Evolutionary conservation across 2,329 filamentous ascomycete species (phyloP).

Genomic region (Ambrosiella beaveri): DNA sequence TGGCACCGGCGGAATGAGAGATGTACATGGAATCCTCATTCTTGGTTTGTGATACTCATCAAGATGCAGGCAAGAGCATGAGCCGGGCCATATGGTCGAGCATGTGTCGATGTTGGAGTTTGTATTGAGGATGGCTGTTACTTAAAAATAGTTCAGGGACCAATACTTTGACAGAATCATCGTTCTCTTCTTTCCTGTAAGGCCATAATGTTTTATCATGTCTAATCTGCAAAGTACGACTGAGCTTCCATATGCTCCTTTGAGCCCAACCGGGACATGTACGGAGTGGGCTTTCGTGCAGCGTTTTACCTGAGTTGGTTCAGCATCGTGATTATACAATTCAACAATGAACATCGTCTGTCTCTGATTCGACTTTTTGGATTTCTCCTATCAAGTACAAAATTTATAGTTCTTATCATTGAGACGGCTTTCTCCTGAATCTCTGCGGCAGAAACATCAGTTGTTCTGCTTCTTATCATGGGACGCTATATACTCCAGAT

Average conservation of each 20-base stretch:
- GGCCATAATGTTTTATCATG: not conserved
- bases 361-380: slow-evolving; percentile 19
- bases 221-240: not conserved
- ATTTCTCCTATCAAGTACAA: slow-evolving; percentile 18
- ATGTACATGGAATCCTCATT: not conserved
- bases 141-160: not conserved
- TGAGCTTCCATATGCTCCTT: not conserved
- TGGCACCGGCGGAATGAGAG: not conserved
- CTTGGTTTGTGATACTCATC: not conserved
- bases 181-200: not conserved
- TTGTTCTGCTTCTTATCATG: slow-evolving; percentile 19
- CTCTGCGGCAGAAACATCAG: slow-evolving; percentile 18
- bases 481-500: slow-evolving; percentile 20
- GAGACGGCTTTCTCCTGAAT: slow-evolving; percentile 14
- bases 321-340: slow-evolving; percentile 19
- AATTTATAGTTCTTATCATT: slow-evolving; percentile 18
- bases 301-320: slow-evolving; percentile 24
- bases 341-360: slow-evolving; percentile 18
- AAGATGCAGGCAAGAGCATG: not conserved
- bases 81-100: too few species aligned
- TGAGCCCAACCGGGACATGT: slow-evolving; percentile 18
- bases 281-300: slow-evolving; percentile 22
- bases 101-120: too few species aligned
- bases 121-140: not conserved
- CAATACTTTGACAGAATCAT: not conserved